phyloP scores from a whole-genome alignment of 2,329 filamentous ascomycete species.

The Capronia americana region DNA sequence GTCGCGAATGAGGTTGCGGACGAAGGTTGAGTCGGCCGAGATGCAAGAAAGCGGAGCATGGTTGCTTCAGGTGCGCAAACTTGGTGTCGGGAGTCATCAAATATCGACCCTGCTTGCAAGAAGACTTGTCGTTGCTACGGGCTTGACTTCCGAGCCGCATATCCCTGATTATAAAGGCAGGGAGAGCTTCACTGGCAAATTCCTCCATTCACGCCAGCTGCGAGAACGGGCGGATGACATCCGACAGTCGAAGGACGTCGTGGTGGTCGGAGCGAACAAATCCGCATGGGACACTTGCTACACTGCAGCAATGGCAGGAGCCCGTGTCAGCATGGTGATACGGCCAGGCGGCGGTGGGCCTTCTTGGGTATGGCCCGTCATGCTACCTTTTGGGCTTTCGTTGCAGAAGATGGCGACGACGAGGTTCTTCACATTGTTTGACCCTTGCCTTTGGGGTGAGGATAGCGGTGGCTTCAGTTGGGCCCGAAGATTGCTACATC shows the following conservation, averaged over 20 bases:
- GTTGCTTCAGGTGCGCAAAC: slow-evolving; percentile 40
- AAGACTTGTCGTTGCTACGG: slow-evolving; percentile 68
- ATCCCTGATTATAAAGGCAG: slow-evolving; percentile 60
- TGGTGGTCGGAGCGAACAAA: slow-evolving; percentile 67
- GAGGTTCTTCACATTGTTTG: slow-evolving; percentile 74
- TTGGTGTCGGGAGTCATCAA: neutral
- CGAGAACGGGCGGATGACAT: slow-evolving; percentile 46
- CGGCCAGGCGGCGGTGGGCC: slow-evolving; percentile 65
- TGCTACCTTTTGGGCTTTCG: slow-evolving; percentile 63
- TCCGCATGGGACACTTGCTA: slow-evolving; percentile 70
- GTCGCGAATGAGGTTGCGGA: slow-evolving; percentile 57
- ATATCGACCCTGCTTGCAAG: slow-evolving; percentile 40
- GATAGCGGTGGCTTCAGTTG: slow-evolving; percentile 49
- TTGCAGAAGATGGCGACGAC: slow-evolving; percentile 72
- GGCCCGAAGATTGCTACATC: slow-evolving; percentile 57
- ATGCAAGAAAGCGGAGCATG: slow-evolving; percentile 49
- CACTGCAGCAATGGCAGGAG: slow-evolving; percentile 60
- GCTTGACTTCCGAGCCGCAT: slow-evolving; percentile 64
- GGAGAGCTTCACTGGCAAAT: slow-evolving; percentile 57
- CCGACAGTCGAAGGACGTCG: slow-evolving; percentile 49
- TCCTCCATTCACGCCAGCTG: slow-evolving; percentile 67
- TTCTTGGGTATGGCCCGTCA: slow-evolving; percentile 64
- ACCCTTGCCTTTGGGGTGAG: slow-evolving; percentile 74
- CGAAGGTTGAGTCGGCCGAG: slow-evolving; percentile 58
- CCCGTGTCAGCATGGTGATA: slow-evolving; percentile 64